Evolutionary conservation across 495 filamentous ascomycete species (phyloP).

Genomic region (Monascus purpureus): DNA sequence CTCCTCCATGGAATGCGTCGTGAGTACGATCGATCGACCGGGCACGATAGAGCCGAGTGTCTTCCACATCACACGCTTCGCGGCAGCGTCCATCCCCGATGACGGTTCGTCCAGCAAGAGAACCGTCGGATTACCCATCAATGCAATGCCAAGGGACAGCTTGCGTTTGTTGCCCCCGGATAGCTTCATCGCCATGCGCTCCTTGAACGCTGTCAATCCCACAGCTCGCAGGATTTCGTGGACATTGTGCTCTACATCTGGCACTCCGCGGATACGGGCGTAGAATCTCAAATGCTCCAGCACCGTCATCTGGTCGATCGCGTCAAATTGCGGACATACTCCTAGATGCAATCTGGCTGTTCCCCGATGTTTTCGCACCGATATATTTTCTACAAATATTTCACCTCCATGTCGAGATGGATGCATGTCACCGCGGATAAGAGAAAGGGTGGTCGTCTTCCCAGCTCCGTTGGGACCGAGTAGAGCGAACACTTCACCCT

Average conservation of each 20-base stretch:
- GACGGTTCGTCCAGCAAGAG: constrained; percentile 36
- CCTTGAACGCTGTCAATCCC: constrained; percentile 19
- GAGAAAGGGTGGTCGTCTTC: constrained; percentile 70
- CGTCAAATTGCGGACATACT: constrained; percentile 45
- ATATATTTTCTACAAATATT: constrained; percentile 60
- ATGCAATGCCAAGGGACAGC: constrained; percentile 32
- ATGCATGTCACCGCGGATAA: constrained; percentile 72
- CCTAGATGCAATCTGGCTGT: constrained; percentile 58
- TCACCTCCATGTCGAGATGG: constrained; percentile 47
- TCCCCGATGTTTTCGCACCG: constrained; percentile 48
- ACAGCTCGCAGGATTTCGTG: constrained; percentile 28
- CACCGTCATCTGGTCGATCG: constrained; percentile 44
- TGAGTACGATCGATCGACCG: constrained; percentile 26
- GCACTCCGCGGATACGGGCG: constrained; percentile 38
- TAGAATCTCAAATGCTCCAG: constrained; percentile 44
- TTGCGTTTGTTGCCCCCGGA: constrained; percentile 44
- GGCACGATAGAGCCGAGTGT: constrained; percentile 22
- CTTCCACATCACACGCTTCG: constrained; percentile 36
- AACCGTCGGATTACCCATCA: constrained; percentile 36
- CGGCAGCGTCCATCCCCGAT: constrained; percentile 35
- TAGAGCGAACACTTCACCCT: constrained; percentile 69
- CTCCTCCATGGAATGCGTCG: constrained; percentile 34
- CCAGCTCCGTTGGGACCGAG: constrained; percentile 83
- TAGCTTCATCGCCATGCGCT: constrained; percentile 30
- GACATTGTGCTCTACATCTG: constrained; percentile 36